Conservation (phyloP, 257 asterid genomes). For the Rubia yunnanensis region DNA sequence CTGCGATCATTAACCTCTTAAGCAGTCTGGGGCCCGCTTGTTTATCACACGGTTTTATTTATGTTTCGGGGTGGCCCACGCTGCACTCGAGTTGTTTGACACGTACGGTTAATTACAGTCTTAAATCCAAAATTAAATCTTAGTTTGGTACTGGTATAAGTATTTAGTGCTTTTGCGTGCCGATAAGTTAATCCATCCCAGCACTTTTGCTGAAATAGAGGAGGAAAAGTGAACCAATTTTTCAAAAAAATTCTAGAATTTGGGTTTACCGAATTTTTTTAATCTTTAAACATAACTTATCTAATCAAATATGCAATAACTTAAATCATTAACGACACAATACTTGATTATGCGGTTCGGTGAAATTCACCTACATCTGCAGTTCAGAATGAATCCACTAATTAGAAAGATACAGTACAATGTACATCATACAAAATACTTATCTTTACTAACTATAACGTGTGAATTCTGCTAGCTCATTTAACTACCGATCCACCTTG, state of each 20-base stretch:
- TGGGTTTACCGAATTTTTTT: no score
- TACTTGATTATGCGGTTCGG: no score
- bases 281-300: no score
- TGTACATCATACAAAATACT: no score
- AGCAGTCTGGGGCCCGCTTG: slow-evolving; percentile 23
- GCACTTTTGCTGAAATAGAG: slow-evolving; percentile 28
- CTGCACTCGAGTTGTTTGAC: slow-evolving; percentile 4
- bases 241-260: neutral
- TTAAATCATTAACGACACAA: no score
- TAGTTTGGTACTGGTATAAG: neutral
- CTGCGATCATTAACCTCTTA: slow-evolving; percentile 27
- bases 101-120: slow-evolving; percentile 16
- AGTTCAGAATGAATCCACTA: no score
- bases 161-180: slow-evolving; percentile 37
- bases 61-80: neutral
- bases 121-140: neutral
- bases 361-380: no score
- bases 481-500: no score
- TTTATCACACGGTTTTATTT: neutral
- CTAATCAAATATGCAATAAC: no score
- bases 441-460: no score
- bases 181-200: slow-evolving; percentile 33
- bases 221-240: neutral
- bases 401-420: no score
- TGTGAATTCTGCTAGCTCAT: no score